Percentiles rank a stretch among this genome's conserved stretches.
These are phyloP conservation scores for Geotrichum candidum DNA, from an alignment of 1,139 yeast genomes.

Conservation along the genomic window DNA sequence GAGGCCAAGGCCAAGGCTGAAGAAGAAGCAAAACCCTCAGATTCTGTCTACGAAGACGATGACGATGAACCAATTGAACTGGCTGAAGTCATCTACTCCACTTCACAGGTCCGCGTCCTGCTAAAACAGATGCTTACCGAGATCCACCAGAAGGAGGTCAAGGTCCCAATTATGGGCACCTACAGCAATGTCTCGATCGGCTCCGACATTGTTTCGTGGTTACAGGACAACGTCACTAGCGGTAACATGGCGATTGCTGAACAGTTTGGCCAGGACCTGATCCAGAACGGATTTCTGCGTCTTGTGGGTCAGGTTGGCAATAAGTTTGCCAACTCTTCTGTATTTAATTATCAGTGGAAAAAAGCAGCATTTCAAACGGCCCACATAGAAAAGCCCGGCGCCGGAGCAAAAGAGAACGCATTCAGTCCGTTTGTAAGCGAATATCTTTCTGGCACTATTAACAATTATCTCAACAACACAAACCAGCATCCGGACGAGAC, in stretches of 20 bases:
- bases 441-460: conserved; percentile 48
- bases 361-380: conserved; percentile 61
- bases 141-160: conserved; percentile 44
- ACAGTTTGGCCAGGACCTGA: conserved; percentile 69
- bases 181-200: conserved; percentile 62
- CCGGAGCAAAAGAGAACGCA: conserved; percentile 14
- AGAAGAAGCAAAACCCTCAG: background rate
- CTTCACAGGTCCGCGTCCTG: conserved; percentile 39
- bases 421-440: conserved; percentile 26
- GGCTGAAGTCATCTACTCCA: conserved; percentile 34
- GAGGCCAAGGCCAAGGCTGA: background rate
- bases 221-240: conserved; percentile 36
- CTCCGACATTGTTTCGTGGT: conserved; percentile 57
- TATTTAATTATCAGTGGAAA: conserved; percentile 78
- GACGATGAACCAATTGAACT: conserved; percentile 27
- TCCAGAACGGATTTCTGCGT: conserved; percentile 59
- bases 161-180: conserved; percentile 60
- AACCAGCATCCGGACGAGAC: conserved; percentile 46
- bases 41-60: conserved; percentile 5
- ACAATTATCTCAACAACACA: conserved; percentile 26
- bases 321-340: conserved; percentile 71
- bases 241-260: conserved; percentile 48
- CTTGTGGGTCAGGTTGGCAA: conserved; percentile 54
- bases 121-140: conserved; percentile 39
- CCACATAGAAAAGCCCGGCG: conserved; percentile 32